Evolutionary conservation across 306 rosid species (phyloP).

Genomic region (Prinsepia uniflora): DNA sequence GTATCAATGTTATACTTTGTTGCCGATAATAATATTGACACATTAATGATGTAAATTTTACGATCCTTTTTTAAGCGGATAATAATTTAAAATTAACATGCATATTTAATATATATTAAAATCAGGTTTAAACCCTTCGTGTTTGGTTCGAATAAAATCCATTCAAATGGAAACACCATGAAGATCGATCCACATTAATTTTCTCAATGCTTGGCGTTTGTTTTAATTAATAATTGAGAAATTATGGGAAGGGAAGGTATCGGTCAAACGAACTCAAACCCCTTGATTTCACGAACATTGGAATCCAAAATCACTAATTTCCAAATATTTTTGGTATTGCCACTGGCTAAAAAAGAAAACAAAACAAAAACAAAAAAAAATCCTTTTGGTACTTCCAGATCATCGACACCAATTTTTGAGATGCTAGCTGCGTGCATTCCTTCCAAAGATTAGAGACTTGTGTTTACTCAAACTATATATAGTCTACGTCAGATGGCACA

Average conservation of each 20-base stretch:
- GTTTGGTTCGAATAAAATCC: conserved; percentile 8
- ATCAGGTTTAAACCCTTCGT: neutral
- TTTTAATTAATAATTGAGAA: too few relatives aligned
- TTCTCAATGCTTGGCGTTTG: too few relatives aligned
- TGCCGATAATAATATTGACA: too few relatives aligned
- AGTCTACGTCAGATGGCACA: too few relatives aligned
- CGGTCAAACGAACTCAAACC: conserved; percentile 3
- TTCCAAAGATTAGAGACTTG: neutral
- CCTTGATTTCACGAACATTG: conserved; percentile 27
- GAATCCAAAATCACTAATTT: conserved; percentile 17
- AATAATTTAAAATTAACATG: too few relatives aligned
- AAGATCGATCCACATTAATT: neutral
- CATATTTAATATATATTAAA: too few relatives aligned
- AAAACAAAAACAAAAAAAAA: too few relatives aligned
- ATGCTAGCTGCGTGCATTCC: conserved; percentile 7
- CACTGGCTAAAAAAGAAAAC: neutral
- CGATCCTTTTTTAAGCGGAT: too few relatives aligned
- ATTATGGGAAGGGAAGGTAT: too few relatives aligned
- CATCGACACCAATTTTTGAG: conserved; percentile 16
- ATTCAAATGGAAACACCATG: neutral
- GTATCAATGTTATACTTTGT: too few relatives aligned
- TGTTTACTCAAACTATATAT: too few relatives aligned
- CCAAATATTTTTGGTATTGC: conserved; percentile 1
- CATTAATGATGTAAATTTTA: too few relatives aligned
- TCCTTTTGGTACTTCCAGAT: conserved; percentile 8